Percentiles rank a stretch among this genome's conserved stretches.
These are phyloP conservation scores for Aspergillus nidulans DNA, from an alignment of 495 filamentous ascomycete genomes.

Conservation along the genomic window DNA sequence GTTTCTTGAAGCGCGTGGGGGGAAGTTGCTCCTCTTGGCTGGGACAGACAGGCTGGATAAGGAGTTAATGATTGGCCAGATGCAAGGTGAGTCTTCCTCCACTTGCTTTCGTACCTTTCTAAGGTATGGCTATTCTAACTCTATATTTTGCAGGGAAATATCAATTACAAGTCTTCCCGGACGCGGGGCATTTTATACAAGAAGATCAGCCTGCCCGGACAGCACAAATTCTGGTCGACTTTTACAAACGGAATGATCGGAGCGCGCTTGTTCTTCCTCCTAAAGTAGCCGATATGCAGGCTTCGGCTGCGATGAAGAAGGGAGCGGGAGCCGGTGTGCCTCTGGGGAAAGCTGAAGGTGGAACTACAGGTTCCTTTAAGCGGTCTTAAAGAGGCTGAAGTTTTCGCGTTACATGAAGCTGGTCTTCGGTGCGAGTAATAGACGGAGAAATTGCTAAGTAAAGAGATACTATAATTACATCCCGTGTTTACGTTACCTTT, in stretches of 20 bases:
- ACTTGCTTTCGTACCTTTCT: neutral
- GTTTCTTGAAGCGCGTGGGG: conserved; percentile 78
- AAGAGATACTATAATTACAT: neutral
- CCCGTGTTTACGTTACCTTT: neutral
- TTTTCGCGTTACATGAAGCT: neutral
- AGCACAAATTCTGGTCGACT: conserved; percentile 79
- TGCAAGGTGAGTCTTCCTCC: conserved; percentile 67
- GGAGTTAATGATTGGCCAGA: conserved; percentile 94
- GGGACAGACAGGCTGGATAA: conserved; percentile 93
- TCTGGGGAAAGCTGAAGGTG: neutral
- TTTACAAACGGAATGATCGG: conserved; percentile 85
- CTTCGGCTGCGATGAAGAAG: conserved; percentile 42
- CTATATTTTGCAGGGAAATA: conserved; percentile 68
- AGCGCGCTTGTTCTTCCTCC: conserved; percentile 80
- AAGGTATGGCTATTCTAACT: neutral
- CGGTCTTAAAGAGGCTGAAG: neutral
- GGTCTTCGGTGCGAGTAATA: neutral
- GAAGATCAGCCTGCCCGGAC: conserved; percentile 90
- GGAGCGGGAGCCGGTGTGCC: conserved; percentile 14
- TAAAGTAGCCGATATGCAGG: conserved; percentile 69
- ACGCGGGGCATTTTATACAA: conserved; percentile 94
- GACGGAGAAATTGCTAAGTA: neutral
- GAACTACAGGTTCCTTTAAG: conserved; percentile 1
- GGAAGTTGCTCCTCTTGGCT: conserved; percentile 85
- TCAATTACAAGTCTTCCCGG: conserved; percentile 88